Percentiles rank a stretch among this genome's conserved stretches.
Evolutionary conservation across 2,329 filamentous ascomycete species (phyloP).

Genomic region (Paecilomyces niveus): DNA sequence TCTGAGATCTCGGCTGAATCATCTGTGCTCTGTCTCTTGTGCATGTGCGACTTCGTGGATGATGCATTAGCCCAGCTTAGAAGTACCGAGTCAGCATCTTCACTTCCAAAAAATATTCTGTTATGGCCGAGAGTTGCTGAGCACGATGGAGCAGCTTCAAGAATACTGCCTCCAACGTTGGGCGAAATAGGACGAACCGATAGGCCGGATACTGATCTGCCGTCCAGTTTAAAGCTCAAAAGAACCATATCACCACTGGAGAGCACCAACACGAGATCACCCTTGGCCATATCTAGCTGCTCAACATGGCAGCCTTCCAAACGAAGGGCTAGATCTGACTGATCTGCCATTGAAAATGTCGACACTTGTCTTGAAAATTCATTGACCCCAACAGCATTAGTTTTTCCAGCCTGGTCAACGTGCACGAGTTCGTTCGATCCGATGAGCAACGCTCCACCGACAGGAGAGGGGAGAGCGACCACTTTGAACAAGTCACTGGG

Average conservation of each 20-base stretch:
- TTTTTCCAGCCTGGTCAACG: slow-evolving; percentile 89
- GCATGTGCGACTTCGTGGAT: slow-evolving; percentile 53
- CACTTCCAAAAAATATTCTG: slow-evolving; percentile 76
- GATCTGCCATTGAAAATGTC: slow-evolving; percentile 77
- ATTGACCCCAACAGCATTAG: slow-evolving; percentile 88
- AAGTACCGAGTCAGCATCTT: slow-evolving; percentile 72
- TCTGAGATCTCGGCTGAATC: slow-evolving; percentile 52
- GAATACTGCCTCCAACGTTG: slow-evolving; percentile 56
- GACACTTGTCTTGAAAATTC: slow-evolving; percentile 78
- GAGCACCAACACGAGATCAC: slow-evolving; percentile 78
- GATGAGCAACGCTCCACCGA: slow-evolving; percentile 80
- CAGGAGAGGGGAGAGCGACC: slow-evolving; percentile 72
- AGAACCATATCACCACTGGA: slow-evolving; percentile 67
- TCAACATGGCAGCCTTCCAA: slow-evolving; percentile 78
- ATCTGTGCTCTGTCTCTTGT: slow-evolving; percentile 47
- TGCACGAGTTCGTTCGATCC: slow-evolving; percentile 90
- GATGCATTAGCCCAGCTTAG: slow-evolving; percentile 70
- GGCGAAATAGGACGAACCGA: slow-evolving; percentile 59
- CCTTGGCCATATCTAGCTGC: slow-evolving; percentile 65
- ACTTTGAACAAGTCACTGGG: slow-evolving; percentile 83
- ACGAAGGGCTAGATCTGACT: slow-evolving; percentile 70
- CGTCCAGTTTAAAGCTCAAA: slow-evolving; percentile 78
- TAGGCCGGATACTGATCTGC: slow-evolving; percentile 82
- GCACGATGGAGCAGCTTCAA: slow-evolving; percentile 61
- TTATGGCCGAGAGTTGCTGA: slow-evolving; percentile 61